Conservation (phyloP, 495 filamentous ascomycete genomes). For the Entonaema liquescens region DNA sequence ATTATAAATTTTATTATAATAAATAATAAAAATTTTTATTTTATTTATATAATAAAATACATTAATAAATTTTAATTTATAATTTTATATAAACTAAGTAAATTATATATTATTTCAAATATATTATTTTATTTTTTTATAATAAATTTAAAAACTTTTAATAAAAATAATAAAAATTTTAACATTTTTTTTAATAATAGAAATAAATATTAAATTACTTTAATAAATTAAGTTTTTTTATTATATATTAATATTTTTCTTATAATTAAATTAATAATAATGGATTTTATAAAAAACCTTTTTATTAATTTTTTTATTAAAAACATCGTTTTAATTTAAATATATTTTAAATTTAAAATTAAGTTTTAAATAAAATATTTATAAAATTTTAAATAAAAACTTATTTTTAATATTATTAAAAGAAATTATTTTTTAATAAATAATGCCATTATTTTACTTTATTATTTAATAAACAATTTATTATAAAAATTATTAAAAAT, state of each 20-base stretch:
- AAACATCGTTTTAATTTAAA: constrained; percentile 7
- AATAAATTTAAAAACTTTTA: not conserved
- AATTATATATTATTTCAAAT: constrained; percentile 11
- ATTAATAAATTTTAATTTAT: constrained; percentile 12
- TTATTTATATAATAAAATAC: constrained; percentile 6
- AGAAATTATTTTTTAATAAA: not conserved
- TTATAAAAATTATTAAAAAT: constrained; percentile 4
- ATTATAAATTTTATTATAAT: constrained; percentile 1
- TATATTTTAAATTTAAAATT: not conserved
- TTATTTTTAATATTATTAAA: constrained; percentile 12
- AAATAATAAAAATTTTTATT: not conserved
- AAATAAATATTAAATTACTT: constrained; percentile 3
- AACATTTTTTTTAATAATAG: not conserved
- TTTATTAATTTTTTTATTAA: not conserved
- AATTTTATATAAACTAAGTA: constrained; percentile 3
- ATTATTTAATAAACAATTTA: constrained; percentile 1
- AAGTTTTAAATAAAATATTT: constrained; percentile 7
- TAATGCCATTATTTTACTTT: not conserved
- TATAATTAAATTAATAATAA: not conserved
- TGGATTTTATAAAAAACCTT: not conserved
- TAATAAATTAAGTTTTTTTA: not conserved
- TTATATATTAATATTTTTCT: not conserved
- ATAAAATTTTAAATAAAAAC: not conserved
- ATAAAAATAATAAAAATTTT: not conserved
- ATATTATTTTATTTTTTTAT: constrained; percentile 2